phyloP scores from a whole-genome alignment of 2,329 filamentous ascomycete genomes.

The Zymoseptoria crescenta region DNA sequence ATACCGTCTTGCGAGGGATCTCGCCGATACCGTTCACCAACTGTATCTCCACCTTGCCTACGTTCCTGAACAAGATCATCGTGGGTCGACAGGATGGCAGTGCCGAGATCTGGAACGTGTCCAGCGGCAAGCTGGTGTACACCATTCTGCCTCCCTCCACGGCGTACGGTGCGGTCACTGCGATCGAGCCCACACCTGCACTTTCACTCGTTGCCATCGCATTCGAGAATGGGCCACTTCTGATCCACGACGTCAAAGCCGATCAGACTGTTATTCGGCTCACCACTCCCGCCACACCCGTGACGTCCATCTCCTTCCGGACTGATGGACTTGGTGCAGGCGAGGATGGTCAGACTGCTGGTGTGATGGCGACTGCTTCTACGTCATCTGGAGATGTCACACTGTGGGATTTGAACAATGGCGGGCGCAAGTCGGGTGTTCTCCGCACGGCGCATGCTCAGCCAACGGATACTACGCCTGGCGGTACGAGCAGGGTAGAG shows the following conservation, averaged over 20 bases:
- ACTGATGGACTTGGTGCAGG: conserved; percentile 84
- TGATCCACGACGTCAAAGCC: conserved; percentile 72
- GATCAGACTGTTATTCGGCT: conserved; percentile 61
- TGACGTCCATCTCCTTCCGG: conserved; percentile 82
- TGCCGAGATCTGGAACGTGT: conserved; percentile 96
- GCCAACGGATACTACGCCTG: conserved; percentile 60
- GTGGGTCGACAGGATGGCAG: conserved; percentile 79
- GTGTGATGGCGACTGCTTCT: conserved; percentile 90
- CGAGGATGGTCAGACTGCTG: conserved; percentile 72
- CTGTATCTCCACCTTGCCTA: conserved; percentile 79
- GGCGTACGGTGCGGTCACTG: conserved; percentile 73
- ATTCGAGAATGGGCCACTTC: conserved; percentile 69
- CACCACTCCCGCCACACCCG: conserved; percentile 51
- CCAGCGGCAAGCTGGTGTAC: conserved; percentile 82
- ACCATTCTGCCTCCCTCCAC: conserved; percentile 71
- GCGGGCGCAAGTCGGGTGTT: conserved; percentile 77
- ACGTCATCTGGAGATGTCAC: conserved; percentile 76
- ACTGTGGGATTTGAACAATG: conserved; percentile 91
- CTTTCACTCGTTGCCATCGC: conserved; percentile 82
- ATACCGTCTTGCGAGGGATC: conserved; percentile 66
- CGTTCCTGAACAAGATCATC: conserved; percentile 92
- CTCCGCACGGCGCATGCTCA: conserved; percentile 83
- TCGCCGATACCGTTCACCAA: conserved; percentile 61
- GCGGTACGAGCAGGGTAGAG: conserved; percentile 78
- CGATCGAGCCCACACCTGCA: conserved; percentile 74